Evolutionary conservation across 257 asterid genomes (phyloP), one percentile per base, ranked within the genome.

Genomic region (Catharanthus roseus): DNA sequence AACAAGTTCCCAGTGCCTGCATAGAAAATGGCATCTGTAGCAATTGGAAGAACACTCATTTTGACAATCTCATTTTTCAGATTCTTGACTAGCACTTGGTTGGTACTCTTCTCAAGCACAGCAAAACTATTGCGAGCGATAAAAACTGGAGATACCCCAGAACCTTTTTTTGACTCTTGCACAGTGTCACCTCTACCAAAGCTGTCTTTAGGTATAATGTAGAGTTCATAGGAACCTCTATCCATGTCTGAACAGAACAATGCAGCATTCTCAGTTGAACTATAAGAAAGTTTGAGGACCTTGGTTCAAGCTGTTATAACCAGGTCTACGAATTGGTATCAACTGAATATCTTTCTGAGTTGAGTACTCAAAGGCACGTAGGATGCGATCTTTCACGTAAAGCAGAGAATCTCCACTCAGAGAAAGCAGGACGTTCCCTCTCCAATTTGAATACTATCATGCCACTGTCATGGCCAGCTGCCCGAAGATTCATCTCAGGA

Each of bases 381-480:
- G 76, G 75, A 91, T 91, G 5, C 99, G 82, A 67, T 95, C 97
- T 83, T 87, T 95, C 51, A 88, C 93, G 78, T 89, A 95, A 72
- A 88, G 88, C 74, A 89, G 77, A 23, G 96, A 88, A 71, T 91
- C 99, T 26, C 90, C 89, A 19, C 87, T 88, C 53, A 95, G 89
- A 91, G 81, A 86, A 95, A 62, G 98, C 99, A 51, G 96, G 98
- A 4, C 98, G 97, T 36, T 95, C 99, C 83, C 99, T 87, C 84
- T 95, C 99, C 82, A 95, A 75, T 81, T 95, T 95, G 75, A 91
- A 95, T 19, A 95, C 99, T 55, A 95, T 89, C 97, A 95, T 90
- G 75, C 99, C 99, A 78, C 96, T 91, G 68, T 95, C 99, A 75
- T 95, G 98, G 72, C 99, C 99, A 67, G 98, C 97, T 57, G 99